Evolutionary conservation across 805 yeast species (phyloP), one percentile per base, ranked within the genome.

Genomic region (Henningerozyma blattae): DNA sequence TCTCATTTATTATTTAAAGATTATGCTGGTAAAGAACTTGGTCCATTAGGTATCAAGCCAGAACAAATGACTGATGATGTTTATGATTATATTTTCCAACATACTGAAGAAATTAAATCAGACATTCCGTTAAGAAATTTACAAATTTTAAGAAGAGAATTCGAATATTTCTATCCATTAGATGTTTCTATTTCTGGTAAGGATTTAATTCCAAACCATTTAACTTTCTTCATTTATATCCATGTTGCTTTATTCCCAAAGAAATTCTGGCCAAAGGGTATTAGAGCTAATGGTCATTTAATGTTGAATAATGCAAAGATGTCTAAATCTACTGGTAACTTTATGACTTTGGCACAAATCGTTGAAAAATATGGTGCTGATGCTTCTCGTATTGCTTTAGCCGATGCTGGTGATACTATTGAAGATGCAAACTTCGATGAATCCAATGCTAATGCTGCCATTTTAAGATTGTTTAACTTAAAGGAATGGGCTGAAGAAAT

Each of bases 351-450:
- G 58, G 72, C 77, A 48, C 85, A 91, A 59, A 72, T 81, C 56
- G 77, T 78, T 39, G 69, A 75, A 48, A 91, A 91, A 62, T 91
- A 77, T 47, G 98, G 98, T 59, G 94, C 97, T 33, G 98, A 91
- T 60, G 96, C 97, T 28, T 68, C 95, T 9, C 81, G 98, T 69
- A 83, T 91, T 58, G 96, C 98, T 4, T 67, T 91, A 44, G 98
- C 97, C 30, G 98, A 91, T 66, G 95, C 96, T 34, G 98, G 98
- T 67, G 98, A 91, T 58, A 68, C 91, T 28, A 75, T 86, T 46
- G 98, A 91, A 64, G 98, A 91, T 61, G 98, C 98, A 34, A 91
- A 91, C 67, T 83, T 91, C 54, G 98, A 91, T 52, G 98, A 91
- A 64, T 65, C 85, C 40, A 87, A 78, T 53, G 98, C 98, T 35